Base-by-base conservation (phyloP, 2,329 filamentous ascomycete species). In the Aspergillus sp. region DNA sequence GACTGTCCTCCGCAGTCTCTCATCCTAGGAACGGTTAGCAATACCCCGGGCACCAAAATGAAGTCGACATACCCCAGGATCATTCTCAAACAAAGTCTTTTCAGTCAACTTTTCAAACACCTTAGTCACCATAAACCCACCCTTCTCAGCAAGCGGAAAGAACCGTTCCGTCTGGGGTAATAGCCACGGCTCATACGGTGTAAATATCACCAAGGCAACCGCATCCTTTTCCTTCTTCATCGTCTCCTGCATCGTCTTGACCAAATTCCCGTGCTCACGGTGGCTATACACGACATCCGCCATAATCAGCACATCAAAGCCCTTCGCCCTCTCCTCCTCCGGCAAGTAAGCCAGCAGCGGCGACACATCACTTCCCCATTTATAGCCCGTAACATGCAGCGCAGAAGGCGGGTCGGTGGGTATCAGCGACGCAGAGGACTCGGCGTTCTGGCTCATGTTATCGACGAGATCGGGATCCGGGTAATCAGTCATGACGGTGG, bases 231-330 rank as follows among this genome's bases (percentile, higher is more conserved):
- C 73, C 60, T 77, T 80, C 65, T 82, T 83, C 67, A 97, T 75
- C 15, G 89, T 90, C 68, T 83, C 72, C 67, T 83, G 79, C 59
- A 97, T 84, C 4, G 89, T 91, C 63, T 83, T 82, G 63, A 96
- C 80, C 59, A 97, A 80, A 68, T 90, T 91, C 2, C 76, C 79
- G 70, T 97, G 93, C 77, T 96, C 92, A 4, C 87, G 89, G 72
- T 97, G 92, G 59, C 95, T 90, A 78, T 97, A 98, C 3, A 97
- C 82, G 50, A 97, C 82, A 73, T 97, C 93, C 3, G 93, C 92
- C 44, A 97, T 82, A 57, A 98, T 88, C 24, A 97, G 74, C 5
- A 96, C 80, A 71, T 97, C 91, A 69, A 96, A 97, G 0, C 72
- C 68, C 13, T 66, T 66, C 5, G 55, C 51, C 20, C 64, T 60